A percentile compares a stretch with the other conserved stretches of the same genome.
phyloP scores from a whole-genome alignment of 345 rosid species.

The Eucalyptus sp. region DNA sequence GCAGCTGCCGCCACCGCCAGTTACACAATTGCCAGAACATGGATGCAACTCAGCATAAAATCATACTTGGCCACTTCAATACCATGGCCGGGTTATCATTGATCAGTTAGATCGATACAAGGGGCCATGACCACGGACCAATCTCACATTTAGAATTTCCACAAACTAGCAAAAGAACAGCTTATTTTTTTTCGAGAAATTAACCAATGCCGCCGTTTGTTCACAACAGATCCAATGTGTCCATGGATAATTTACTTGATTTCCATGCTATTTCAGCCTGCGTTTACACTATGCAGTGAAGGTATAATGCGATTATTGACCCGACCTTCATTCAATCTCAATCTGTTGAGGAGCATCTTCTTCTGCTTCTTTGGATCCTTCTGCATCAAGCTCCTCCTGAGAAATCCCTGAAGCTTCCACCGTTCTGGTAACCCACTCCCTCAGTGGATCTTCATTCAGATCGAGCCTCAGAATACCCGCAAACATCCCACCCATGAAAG shows the following conservation, averaged over 20 bases:
- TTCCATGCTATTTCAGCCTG: neutral
- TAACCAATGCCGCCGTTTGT: neutral
- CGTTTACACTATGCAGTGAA: neutral
- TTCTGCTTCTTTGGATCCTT: slow-evolving; percentile 8
- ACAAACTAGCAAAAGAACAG: neutral
- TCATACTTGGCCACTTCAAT: neutral
- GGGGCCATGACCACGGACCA: neutral
- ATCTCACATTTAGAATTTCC: neutral
- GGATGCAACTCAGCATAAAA: neutral
- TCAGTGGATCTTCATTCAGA: slow-evolving; percentile 58
- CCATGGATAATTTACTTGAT: neutral
- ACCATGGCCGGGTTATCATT: neutral
- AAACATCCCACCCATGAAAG: slow-evolving; percentile 57
- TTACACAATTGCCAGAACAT: neutral
- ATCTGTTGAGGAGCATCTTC: slow-evolving; percentile 41
- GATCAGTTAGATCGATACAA: neutral
- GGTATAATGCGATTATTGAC: neutral
- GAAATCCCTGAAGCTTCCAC: slow-evolving; percentile 41
- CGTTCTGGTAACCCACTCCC: slow-evolving; percentile 56
- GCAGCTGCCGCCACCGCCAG: neutral
- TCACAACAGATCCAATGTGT: neutral
- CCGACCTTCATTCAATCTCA: slow-evolving; percentile 31
- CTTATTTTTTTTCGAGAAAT: neutral
- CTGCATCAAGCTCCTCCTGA: slow-evolving; percentile 22
- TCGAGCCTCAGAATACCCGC: slow-evolving; percentile 60